These are phyloP conservation scores for Globisporangium echinulatum DNA, from an alignment of 352 stramenopile species.

Conservation along the genomic window DNA sequence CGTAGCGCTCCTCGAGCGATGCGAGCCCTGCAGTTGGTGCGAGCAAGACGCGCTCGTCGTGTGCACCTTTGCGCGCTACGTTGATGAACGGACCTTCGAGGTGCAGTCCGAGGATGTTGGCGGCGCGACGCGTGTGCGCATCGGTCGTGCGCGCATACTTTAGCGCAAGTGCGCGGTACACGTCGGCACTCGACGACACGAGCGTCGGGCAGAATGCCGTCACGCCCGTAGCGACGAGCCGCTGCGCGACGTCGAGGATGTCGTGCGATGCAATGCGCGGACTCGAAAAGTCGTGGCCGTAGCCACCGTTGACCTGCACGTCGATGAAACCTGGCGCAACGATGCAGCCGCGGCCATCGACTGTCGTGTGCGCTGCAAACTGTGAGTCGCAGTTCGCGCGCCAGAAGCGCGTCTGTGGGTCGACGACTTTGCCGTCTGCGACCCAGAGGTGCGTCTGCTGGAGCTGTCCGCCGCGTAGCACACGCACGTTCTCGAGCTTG, in stretches of 20 bases:
- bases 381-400: slow-evolving; percentile 15
- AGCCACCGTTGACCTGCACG: slow-evolving; percentile 87
- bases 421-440: slow-evolving; percentile 40
- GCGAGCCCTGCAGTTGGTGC: slow-evolving; percentile 29
- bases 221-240: slow-evolving; percentile 60
- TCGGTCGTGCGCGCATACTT: slow-evolving; percentile 38
- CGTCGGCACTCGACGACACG: slow-evolving; percentile 58
- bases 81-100: slow-evolving; percentile 90
- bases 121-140: slow-evolving; percentile 22
- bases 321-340: slow-evolving; percentile 86
- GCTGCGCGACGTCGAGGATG: slow-evolving; percentile 39
- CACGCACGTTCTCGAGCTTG: slow-evolving; percentile 56
- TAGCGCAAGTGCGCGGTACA: slow-evolving; percentile 52
- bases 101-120: slow-evolving; percentile 82
- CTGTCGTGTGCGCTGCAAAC: slow-evolving; percentile 31
- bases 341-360: slow-evolving; percentile 72
- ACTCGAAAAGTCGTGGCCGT: slow-evolving; percentile 82
- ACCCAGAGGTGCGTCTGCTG: slow-evolving; percentile 38
- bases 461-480: slow-evolving; percentile 42
- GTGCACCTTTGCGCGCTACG: slow-evolving; percentile 64
- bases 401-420: slow-evolving; percentile 58
- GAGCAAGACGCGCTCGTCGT: slow-evolving; percentile 56
- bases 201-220: slow-evolving; percentile 88
- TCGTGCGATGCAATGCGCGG: slow-evolving; percentile 29
- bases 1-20: slow-evolving; percentile 50